A percentile compares a stretch with the other conserved stretches of the same genome.
Conservation (phyloP, 306 rosid genomes). For the Cucurbita argyrosperma region DNA sequence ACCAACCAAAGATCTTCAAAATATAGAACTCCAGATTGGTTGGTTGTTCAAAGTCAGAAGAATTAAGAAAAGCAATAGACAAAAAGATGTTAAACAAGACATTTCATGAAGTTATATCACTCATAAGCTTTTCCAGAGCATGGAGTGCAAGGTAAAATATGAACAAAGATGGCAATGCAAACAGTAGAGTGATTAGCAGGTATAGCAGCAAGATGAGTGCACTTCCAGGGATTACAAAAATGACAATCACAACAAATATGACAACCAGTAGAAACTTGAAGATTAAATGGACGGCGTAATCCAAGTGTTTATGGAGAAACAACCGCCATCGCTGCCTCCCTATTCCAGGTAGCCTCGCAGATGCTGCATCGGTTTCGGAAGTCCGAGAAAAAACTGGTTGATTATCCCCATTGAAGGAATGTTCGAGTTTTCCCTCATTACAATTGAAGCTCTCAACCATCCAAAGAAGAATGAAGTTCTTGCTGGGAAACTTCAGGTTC, state of each 20-base stretch:
- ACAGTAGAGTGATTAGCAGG: slow-evolving; percentile 55
- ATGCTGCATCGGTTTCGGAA: background rate
- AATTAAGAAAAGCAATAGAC: background rate
- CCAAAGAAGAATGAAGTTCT: slow-evolving; percentile 85
- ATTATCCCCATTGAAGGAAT: slow-evolving; percentile 29
- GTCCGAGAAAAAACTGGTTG: slow-evolving; percentile 27
- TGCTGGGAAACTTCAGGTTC: slow-evolving; percentile 60
- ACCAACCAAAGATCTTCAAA: too few species aligned
- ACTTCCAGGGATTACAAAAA: slow-evolving; percentile 57
- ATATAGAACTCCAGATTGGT: background rate
- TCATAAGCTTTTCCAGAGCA: slow-evolving; percentile 51
- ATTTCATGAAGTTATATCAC: slow-evolving; percentile 57
- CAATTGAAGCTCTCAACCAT: slow-evolving; percentile 88
- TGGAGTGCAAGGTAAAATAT: slow-evolving; percentile 66
- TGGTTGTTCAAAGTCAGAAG: background rate
- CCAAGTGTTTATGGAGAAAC: slow-evolving; percentile 54
- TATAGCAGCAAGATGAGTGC: slow-evolving; percentile 53
- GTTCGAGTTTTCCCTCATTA: slow-evolving; percentile 35
- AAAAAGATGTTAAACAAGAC: background rate
- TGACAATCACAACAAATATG: slow-evolving; percentile 49
- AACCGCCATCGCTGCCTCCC: slow-evolving; percentile 18
- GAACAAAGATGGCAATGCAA: slow-evolving; percentile 75
- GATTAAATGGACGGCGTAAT: slow-evolving; percentile 53
- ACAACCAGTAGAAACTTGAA: slow-evolving; percentile 70
- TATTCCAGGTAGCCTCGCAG: slow-evolving; percentile 15